Evolutionary conservation across 2,329 filamentous ascomycete genomes (phyloP).

Genomic region (Cladophialophora carrionii): DNA sequence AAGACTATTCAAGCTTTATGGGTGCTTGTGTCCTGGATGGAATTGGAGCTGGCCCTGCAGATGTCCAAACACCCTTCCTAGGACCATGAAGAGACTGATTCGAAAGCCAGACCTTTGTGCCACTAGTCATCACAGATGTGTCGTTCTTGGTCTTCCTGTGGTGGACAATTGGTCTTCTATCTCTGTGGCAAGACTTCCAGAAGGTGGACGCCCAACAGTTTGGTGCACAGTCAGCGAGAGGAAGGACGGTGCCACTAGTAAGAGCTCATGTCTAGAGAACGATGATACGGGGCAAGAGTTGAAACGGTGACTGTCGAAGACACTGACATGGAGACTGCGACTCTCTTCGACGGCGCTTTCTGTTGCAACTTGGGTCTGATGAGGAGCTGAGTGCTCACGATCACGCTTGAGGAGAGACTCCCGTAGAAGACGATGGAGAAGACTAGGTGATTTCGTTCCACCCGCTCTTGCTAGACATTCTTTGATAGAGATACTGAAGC

Average conservation of each 20-base stretch:
- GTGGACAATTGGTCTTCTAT: constrained; percentile 60
- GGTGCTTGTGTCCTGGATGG: constrained; percentile 64
- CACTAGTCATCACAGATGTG: constrained; percentile 6
- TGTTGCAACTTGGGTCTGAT: not conserved
- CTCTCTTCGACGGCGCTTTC: not conserved
- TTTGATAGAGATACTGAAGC: not conserved
- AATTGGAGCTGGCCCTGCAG: constrained; percentile 54
- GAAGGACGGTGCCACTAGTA: not conserved
- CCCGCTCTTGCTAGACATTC: no score
- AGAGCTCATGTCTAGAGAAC: not conserved
- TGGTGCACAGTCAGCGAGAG: constrained; percentile 9
- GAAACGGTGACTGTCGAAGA: not conserved
- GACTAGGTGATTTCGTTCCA: not conserved
- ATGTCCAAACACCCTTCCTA: constrained; percentile 43
- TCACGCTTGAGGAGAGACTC: not conserved
- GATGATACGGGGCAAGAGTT: not conserved
- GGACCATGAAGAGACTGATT: constrained; percentile 46
- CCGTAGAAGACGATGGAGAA: not conserved
- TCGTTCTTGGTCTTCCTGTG: constrained; percentile 45
- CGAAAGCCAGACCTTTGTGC: constrained; percentile 30
- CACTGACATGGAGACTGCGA: not conserved
- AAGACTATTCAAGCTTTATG: constrained; percentile 64
- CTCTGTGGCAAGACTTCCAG: constrained; percentile 60
- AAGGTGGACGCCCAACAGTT: constrained; percentile 17
- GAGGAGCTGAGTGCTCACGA: not conserved